Evolutionary conservation across 768 basidiomycete genomes (phyloP), one percentile per base, ranked within the genome.

Genomic region (Auriscalpium vulgare): DNA sequence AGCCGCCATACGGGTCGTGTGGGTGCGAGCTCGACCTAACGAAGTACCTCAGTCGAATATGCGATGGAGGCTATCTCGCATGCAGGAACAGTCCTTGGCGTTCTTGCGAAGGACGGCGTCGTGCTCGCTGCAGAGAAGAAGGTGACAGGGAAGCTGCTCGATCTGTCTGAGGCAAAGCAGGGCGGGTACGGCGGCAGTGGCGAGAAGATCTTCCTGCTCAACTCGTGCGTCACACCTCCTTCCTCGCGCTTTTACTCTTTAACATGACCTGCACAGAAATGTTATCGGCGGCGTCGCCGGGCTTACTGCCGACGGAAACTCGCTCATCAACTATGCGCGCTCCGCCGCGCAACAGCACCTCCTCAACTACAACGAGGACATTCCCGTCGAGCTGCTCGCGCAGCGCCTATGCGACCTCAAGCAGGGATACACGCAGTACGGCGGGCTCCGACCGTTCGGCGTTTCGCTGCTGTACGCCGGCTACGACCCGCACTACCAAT

Each of bases 61-160:
- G 95, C 95, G 46, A 97, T 98, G 92, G 97, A 98, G 69, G 93
- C 94, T 56, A 97, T 98, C 78, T 97, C 94, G 34, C 89, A 94
- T 66, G 93, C 92, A 17, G 91, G 91, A 53, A 90, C 92, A 44
- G 93, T 95, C 47, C 82, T 95, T n/a, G 93, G 91, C 44, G 87
- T 95, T 55, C 79, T 95, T 34, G 91, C 93, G 34, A 88, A 84
- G 63, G 89, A 94, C 60, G 94, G 94, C 0, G 88, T 95, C 16
- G 91, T 95, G 9, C 78, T 95, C 3, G 94, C 91, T 0, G 94
- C 88, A 7, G 91, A 99, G 80, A 95, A 95, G 81, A 97, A 95
- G 73, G 94, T 98, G 35, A 98, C 97, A 0, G 94, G 94, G 46
- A 99, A 98, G 73, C 84, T 98, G 37, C 81, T 99, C 47, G 97